phyloP scores from a whole-genome alignment of 2,329 filamentous ascomycete species.

The Davidsoniella neocaledoniae region DNA sequence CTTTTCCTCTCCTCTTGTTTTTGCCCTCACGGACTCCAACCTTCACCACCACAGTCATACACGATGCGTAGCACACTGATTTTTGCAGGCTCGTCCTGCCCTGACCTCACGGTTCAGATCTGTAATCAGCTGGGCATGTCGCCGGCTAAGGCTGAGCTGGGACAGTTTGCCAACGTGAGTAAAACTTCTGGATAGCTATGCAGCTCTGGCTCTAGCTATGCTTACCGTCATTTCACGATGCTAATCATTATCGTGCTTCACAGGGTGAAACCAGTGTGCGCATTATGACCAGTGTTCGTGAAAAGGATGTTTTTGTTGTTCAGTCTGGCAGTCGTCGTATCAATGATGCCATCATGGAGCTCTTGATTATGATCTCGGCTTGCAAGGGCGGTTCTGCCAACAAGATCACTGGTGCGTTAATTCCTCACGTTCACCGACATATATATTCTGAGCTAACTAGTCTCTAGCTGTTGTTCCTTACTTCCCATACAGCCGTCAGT shows the following conservation, averaged over 20 bases:
- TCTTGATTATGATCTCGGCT: slow-evolving; percentile 96
- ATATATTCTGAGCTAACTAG: slow-evolving; percentile 3
- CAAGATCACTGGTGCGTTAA: slow-evolving; percentile 71
- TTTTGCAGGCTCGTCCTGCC: slow-evolving; percentile 51
- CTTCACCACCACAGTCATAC: background rate
- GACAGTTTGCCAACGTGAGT: slow-evolving; percentile 53
- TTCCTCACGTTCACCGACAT: background rate
- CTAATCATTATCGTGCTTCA: slow-evolving; percentile 17
- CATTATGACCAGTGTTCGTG: slow-evolving; percentile 63
- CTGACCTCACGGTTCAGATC: slow-evolving; percentile 46
- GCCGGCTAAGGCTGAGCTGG: slow-evolving; percentile 46
- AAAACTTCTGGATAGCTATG: slow-evolving; percentile 8
- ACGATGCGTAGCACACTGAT: slow-evolving; percentile 49
- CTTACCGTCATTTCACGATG: background rate
- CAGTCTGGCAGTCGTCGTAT: slow-evolving; percentile 92
- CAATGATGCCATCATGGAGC: slow-evolving; percentile 98
- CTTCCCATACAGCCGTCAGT: slow-evolving; percentile 98
- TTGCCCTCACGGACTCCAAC: background rate
- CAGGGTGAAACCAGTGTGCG: slow-evolving; percentile 55
- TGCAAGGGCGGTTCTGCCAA: slow-evolving; percentile 96
- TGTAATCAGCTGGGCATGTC: slow-evolving; percentile 51
- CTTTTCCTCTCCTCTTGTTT: slow-evolving; percentile 13
- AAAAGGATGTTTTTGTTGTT: slow-evolving; percentile 97
- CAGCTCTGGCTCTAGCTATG: slow-evolving; percentile 12
- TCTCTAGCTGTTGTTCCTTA: slow-evolving; percentile 66